Percentiles rank a stretch among this genome's conserved stretches.
phyloP scores from a whole-genome alignment of 2,329 filamentous ascomycete genomes.

The Rasamsonia emersonii region DNA sequence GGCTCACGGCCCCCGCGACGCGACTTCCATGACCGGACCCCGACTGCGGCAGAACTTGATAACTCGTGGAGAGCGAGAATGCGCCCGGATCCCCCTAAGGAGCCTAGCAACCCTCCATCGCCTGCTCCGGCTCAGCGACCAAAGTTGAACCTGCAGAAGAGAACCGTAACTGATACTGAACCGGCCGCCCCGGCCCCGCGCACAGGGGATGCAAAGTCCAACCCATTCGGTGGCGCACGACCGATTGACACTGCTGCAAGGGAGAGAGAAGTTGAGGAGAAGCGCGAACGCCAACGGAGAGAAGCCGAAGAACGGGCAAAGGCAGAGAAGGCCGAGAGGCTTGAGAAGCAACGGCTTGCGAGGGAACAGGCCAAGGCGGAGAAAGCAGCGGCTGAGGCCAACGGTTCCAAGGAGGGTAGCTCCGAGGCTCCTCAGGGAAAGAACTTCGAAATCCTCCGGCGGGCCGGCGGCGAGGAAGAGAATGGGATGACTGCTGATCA shows the following conservation, averaged over 20 bases:
- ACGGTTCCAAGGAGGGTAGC: slow-evolving; percentile 32
- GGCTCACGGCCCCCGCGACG: slow-evolving; percentile 71
- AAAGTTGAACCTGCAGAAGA: slow-evolving; percentile 79
- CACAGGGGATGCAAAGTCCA: slow-evolving; percentile 65
- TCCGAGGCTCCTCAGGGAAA: slow-evolving; percentile 33
- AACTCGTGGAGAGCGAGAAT: slow-evolving; percentile 89
- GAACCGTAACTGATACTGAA: slow-evolving; percentile 73
- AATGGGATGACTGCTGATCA: slow-evolving; percentile 43
- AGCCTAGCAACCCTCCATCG: slow-evolving; percentile 68
- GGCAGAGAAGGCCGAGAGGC: slow-evolving; percentile 60
- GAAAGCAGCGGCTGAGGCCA: slow-evolving; percentile 25
- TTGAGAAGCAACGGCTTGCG: slow-evolving; percentile 52
- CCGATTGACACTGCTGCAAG: slow-evolving; percentile 89
- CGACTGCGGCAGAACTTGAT: slow-evolving; percentile 85
- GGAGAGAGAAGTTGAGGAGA: slow-evolving; percentile 86
- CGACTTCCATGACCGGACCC: slow-evolving; percentile 63
- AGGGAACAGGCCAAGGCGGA: slow-evolving; percentile 30
- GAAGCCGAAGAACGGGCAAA: slow-evolving; percentile 80
- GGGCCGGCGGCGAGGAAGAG: slow-evolving; percentile 40
- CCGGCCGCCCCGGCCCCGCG: slow-evolving; percentile 33
- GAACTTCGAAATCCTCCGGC: slow-evolving; percentile 49
- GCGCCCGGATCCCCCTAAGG: slow-evolving; percentile 72
- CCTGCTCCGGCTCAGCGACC: slow-evolving; percentile 61
- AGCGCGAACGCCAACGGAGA: slow-evolving; percentile 73
- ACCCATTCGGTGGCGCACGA: slow-evolving; percentile 84